Conservation (phyloP, 352 stramenopile genomes). For the Achlya hypogyna region DNA sequence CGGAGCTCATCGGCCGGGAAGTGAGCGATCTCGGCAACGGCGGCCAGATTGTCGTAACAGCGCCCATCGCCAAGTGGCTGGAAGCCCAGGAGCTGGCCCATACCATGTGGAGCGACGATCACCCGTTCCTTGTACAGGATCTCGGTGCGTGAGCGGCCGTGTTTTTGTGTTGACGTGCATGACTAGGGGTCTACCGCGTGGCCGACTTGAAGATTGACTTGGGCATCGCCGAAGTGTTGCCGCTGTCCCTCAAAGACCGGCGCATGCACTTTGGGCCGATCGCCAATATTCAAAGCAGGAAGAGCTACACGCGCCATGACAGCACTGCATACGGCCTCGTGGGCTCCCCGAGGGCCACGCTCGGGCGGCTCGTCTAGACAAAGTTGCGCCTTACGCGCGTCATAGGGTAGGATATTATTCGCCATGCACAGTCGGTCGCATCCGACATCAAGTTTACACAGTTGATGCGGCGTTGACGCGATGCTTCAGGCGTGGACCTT, state of each 20-base stretch:
- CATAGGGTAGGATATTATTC: neutral
- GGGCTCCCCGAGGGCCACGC: neutral
- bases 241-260: neutral
- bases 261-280: neutral
- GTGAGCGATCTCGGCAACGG: slow-evolving; percentile 37
- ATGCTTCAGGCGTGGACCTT: neutral
- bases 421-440: neutral
- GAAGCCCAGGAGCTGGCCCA: slow-evolving; percentile 18
- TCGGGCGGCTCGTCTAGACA: neutral
- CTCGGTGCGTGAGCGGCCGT: neutral
- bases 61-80: slow-evolving; percentile 35
- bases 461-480: neutral
- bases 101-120: neutral
- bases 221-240: slow-evolving; percentile 12
- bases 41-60: slow-evolving; percentile 43
- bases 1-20: slow-evolving; percentile 34
- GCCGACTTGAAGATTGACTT: slow-evolving; percentile 17
- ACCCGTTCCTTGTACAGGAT: neutral
- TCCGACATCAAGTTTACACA: neutral
- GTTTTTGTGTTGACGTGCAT: neutral
- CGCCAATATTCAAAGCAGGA: neutral
- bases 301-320: neutral
- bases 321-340: slow-evolving; percentile 1
- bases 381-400: too few relatives aligned
- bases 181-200: slow-evolving; percentile 9